These are phyloP conservation scores for Septoria linicola DNA, from an alignment of 2,329 filamentous ascomycete species.

Conservation along the genomic window DNA sequence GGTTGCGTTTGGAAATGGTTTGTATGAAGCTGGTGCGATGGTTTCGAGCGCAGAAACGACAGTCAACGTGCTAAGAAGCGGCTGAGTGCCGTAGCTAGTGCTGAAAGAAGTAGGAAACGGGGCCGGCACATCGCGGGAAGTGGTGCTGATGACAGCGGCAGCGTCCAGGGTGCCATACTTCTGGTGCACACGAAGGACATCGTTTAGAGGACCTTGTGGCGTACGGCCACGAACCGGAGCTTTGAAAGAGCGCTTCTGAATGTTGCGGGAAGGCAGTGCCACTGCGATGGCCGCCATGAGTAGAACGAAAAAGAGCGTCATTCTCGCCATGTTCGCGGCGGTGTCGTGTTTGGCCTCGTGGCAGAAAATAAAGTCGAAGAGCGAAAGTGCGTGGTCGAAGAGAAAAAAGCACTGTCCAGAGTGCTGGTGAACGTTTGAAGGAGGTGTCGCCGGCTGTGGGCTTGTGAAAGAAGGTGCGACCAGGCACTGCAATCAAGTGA, in stretches of 20 bases:
- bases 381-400: background rate
- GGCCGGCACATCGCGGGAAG: no score
- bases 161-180: slow-evolving; percentile 57
- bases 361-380: no score
- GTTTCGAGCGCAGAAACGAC: background rate
- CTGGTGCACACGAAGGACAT: slow-evolving; percentile 64
- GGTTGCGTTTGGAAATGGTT: slow-evolving; percentile 8
- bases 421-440: no score
- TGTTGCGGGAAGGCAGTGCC: slow-evolving; percentile 31
- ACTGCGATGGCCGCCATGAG: slow-evolving; percentile 50
- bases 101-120: no score
- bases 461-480: slow-evolving; percentile 1
- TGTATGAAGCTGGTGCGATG: slow-evolving; percentile 7
- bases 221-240: slow-evolving; percentile 52
- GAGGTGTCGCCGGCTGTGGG: background rate
- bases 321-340: background rate
- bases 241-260: slow-evolving; percentile 20
- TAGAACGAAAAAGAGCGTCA: slow-evolving; percentile 40
- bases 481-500: background rate
- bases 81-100: no score
- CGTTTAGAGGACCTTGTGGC: slow-evolving; percentile 56
- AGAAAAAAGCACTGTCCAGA: no score
- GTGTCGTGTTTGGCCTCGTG: no score
- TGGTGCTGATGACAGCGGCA: slow-evolving; percentile 8
- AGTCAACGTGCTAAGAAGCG: background rate